These are phyloP conservation scores for Amesomyces nigricolor DNA, from an alignment of 2,329 filamentous ascomycete genomes.

Conservation along the genomic window DNA sequence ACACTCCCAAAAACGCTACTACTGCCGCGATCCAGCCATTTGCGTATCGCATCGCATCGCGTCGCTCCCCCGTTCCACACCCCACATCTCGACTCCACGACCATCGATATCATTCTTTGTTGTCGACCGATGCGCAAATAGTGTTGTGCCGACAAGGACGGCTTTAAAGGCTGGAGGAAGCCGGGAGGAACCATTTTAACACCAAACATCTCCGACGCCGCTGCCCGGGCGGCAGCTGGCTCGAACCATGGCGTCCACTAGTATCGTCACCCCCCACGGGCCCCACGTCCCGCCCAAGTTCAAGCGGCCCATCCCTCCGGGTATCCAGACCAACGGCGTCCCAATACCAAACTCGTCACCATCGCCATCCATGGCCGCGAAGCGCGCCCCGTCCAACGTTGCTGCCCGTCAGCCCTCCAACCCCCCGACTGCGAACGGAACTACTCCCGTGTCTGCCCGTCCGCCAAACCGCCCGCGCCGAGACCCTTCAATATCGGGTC, in stretches of 20 bases:
- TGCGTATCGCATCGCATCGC: background rate
- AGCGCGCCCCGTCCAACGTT: conserved; percentile 42
- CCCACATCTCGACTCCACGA: no score
- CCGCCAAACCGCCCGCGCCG: conserved; percentile 54
- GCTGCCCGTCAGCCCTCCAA: conserved; percentile 47
- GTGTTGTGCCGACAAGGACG: background rate
- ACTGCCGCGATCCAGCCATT: background rate
- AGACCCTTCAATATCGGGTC: conserved; percentile 41
- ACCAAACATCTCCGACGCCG: background rate
- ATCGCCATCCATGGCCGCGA: conserved; percentile 51
- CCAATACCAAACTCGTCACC: conserved; percentile 54
- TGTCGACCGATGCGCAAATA: background rate
- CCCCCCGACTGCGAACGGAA: conserved; percentile 37
- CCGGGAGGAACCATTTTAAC: background rate
- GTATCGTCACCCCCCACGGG: conserved; percentile 42
- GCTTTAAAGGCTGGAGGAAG: conserved; percentile 6
- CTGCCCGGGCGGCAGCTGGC: conserved; percentile 18
- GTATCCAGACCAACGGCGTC: conserved; percentile 60
- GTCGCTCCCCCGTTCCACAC: background rate
- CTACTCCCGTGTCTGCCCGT: conserved; percentile 44
- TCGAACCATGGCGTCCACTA: conserved; percentile 47
- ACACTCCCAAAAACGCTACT: no score
- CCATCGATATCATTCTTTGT: no score
- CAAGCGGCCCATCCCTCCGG: conserved; percentile 62
- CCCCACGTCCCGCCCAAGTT: conserved; percentile 49